Evolutionary conservation across 2,329 filamentous ascomycete genomes (phyloP).

Genomic region (Aspergillus sojae): DNA sequence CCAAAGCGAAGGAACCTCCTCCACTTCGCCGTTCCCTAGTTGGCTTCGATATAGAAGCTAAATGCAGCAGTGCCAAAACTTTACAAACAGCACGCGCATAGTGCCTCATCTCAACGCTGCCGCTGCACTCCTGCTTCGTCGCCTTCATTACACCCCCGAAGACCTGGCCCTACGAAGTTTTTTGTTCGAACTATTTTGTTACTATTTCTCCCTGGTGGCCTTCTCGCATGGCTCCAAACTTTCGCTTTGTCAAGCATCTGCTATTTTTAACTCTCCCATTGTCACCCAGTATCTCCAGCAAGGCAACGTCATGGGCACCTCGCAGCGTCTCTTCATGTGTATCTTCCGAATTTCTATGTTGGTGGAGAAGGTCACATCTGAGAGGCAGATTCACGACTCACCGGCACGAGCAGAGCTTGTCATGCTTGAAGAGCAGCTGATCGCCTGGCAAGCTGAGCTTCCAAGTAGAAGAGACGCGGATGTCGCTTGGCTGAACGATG

Average conservation of each 20-base stretch:
- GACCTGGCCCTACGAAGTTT: not conserved
- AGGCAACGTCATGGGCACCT: slow-evolving; percentile 6
- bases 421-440: not conserved
- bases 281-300: not conserved
- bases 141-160: not conserved
- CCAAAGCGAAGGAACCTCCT: not conserved
- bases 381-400: not conserved
- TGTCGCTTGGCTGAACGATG: slow-evolving; percentile 4
- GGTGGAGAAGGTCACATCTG: not conserved
- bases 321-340: slow-evolving; percentile 6
- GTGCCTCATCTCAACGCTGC: slow-evolving; percentile 15
- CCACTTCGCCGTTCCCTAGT: not conserved
- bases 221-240: slow-evolving; percentile 8
- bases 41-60: not conserved
- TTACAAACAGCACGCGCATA: slow-evolving; percentile 2
- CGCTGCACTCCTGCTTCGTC: slow-evolving; percentile 5
- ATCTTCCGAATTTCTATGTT: slow-evolving; percentile 8
- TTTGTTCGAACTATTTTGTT: slow-evolving; percentile 13
- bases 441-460: not conserved
- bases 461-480: not conserved
- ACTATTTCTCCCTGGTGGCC: slow-evolving; percentile 10
- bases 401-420: not conserved
- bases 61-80: slow-evolving; percentile 10
- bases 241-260: not conserved
- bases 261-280: slow-evolving; percentile 2